Percentiles rank a stretch among this genome's conserved stretches.
These are phyloP conservation scores for Magnolia officinalis DNA, from an alignment of 164 flowering plant genomes.

Conservation along the genomic window DNA sequence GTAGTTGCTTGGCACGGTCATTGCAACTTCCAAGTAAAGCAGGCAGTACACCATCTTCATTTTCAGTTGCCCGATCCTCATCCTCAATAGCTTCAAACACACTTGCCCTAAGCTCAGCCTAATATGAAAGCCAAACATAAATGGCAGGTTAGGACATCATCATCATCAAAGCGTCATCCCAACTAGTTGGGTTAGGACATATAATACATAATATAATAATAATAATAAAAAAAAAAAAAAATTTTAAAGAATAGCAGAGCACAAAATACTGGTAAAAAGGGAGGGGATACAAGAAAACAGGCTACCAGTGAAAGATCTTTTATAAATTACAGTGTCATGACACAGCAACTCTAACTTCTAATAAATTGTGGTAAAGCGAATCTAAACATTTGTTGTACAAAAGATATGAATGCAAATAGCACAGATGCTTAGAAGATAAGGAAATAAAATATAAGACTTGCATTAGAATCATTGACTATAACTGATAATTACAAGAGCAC, in stretches of 20 bases:
- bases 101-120: conserved; percentile 99
- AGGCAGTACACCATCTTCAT: conserved; percentile 79
- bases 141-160: background rate
- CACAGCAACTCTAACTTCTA: background rate
- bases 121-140: conserved; percentile 1
- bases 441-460: background rate
- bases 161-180: too few relatives aligned
- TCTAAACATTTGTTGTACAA: background rate
- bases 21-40: conserved; percentile 97
- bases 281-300: too few relatives aligned
- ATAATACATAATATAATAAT: background rate
- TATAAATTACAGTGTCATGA: background rate
- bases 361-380: too few relatives aligned
- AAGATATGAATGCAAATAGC: background rate
- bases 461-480: too few relatives aligned
- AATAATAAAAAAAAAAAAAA: background rate
- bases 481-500: too few relatives aligned
- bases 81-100: conserved; percentile 99
- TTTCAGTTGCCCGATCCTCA: conserved; percentile 77
- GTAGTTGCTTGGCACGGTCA: conserved; percentile 92
- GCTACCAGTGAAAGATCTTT: background rate
- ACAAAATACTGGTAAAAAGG: background rate
- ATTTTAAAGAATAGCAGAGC: background rate
- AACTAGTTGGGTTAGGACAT: background rate
- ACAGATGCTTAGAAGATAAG: background rate